These are phyloP conservation scores for Scytalidium sp. DNA, from an alignment of 2,329 filamentous ascomycete genomes.

Conservation along the genomic window DNA sequence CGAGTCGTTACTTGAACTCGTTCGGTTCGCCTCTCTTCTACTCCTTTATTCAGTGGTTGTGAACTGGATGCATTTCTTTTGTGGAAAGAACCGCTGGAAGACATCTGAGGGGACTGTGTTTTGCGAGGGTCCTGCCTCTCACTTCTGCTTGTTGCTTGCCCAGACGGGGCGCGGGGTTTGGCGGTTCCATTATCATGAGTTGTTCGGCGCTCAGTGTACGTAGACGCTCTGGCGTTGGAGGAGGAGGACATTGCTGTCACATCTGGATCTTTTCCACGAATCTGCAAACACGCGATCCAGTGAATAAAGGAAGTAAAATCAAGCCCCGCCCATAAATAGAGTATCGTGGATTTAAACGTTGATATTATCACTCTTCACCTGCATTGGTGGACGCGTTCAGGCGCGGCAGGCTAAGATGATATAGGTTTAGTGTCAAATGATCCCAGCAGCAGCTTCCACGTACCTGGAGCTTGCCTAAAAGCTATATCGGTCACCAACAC, in stretches of 20 bases:
- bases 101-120: conserved; percentile 22
- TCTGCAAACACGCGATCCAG: background rate
- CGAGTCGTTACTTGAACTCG: conserved; percentile 55
- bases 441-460: background rate
- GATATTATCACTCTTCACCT: background rate
- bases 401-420: background rate
- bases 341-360: background rate
- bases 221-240: conserved; percentile 25
- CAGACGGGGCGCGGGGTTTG: conserved; percentile 25
- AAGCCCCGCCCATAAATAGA: background rate
- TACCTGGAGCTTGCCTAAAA: background rate
- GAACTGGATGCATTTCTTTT: conserved; percentile 57
- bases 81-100: conserved; percentile 35
- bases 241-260: conserved; percentile 29
- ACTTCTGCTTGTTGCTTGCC: conserved; percentile 18
- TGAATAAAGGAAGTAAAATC: background rate
- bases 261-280: conserved; percentile 15
- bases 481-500: background rate
- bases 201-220: conserved; percentile 25
- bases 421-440: background rate
- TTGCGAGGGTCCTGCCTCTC: conserved; percentile 22
- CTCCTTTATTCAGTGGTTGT: conserved; percentile 43
- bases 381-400: background rate
- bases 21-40: conserved; percentile 51
- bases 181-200: conserved; percentile 23